Base-by-base conservation (phyloP, 257 asterid genomes). In the Solanum habrochaites region DNA sequence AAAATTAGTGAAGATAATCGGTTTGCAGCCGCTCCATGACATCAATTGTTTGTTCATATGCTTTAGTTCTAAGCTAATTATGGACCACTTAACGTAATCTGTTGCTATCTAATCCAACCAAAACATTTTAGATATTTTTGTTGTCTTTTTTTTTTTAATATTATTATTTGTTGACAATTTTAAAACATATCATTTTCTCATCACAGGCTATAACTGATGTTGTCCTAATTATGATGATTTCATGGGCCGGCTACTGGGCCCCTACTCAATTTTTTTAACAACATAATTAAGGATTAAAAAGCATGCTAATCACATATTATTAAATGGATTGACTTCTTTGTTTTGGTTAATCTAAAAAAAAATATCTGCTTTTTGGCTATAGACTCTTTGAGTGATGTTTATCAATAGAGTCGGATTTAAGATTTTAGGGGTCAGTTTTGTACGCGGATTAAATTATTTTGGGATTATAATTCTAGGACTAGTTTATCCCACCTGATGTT, bases 231-330 rank as follows among this genome's bases (percentile, higher is more conserved):
- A 89, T 84, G 92, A 91, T 95, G 98, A 95, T 89, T 90, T 93
- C 94, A 95, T 91, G 90, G 97, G 98, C 91, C 98, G 98, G 97
- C 88, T 81, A 72, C 20, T 71, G 94, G 92, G 18, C 94, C 96
- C 94, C 94, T 73, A 15, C 10, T 37, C 29, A 15, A 82, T 83
- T 90, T 89, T 89, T 86, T 90, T 90, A 89, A 77, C 85, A 83
- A 83, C 74, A 49, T 49, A 67, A 89, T 85, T 82, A 82, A 75
- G 60, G 94, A 93, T 39, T 81, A 81, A 64, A 74, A 86, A 52
- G 74, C 74, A 49, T 62, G 86, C 42, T 64, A 86, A 71, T n/a
- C 2, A 49, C 69, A 49, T 31, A 49, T 81, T 81, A 49, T 81
- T 16, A 80, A 27, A 81, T 47, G 45, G 31, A 49, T 81, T 81